phyloP scores from a whole-genome alignment of 1,139 yeast species.

The Spathaspora sp. region DNA sequence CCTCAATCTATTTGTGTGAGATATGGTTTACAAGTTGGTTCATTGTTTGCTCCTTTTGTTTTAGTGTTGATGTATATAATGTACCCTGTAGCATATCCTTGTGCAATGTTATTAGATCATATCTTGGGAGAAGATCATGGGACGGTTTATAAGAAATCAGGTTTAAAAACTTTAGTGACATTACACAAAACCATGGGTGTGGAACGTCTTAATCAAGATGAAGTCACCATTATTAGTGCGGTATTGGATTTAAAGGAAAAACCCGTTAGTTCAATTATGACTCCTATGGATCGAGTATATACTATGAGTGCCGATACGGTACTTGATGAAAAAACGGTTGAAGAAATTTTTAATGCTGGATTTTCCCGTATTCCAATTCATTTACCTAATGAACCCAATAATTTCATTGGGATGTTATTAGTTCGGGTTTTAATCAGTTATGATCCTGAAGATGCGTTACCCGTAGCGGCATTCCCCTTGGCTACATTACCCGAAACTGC shows the following conservation, averaged over 20 bases:
- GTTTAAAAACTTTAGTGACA: constrained; percentile 89
- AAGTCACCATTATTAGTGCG: constrained; percentile 92
- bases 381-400: constrained; percentile 82
- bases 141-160: constrained; percentile 88
- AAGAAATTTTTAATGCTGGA: constrained; percentile 90
- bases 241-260: constrained; percentile 93
- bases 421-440: constrained; percentile 91
- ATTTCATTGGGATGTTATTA: constrained; percentile 92
- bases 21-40: constrained; percentile 89
- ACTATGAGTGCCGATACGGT: constrained; percentile 85
- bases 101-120: constrained; percentile 76
- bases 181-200: constrained; percentile 95
- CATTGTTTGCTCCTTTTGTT: constrained; percentile 88
- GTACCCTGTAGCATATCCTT: constrained; percentile 94
- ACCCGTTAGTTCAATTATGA: constrained; percentile 84
- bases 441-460: constrained; percentile 94
- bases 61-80: constrained; percentile 78
- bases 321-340: constrained; percentile 82
- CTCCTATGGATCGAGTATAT: constrained; percentile 88
- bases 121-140: constrained; percentile 96
- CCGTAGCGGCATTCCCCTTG: constrained; percentile 89
- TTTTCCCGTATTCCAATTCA: constrained; percentile 96
- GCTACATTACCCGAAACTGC: constrained; percentile 96
- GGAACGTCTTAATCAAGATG: constrained; percentile 89
- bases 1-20: constrained; percentile 94